Evolutionary conservation across 441 rosid genomes (phyloP).

Genomic region (Hura crepitans): DNA sequence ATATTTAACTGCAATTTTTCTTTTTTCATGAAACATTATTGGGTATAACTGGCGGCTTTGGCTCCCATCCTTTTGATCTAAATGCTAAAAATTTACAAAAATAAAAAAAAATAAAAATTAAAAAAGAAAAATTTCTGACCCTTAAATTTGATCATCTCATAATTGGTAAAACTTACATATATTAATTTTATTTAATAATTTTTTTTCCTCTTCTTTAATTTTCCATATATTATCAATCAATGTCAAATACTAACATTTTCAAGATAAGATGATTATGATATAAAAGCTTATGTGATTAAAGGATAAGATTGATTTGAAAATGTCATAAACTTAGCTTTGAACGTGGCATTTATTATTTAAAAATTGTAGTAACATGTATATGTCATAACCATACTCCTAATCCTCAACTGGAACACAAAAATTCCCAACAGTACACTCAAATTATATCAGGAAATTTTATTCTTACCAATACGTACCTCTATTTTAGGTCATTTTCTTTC

Average conservation of each 20-base stretch:
- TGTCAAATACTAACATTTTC: not conserved
- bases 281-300: not conserved
- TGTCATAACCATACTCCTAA: constrained; percentile 1
- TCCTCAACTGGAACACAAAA: not conserved
- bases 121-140: no score
- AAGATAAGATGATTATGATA: not conserved
- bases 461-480: constrained; percentile 29
- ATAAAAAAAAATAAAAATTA: no score
- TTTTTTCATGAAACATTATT: no score
- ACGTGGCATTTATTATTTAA: not conserved
- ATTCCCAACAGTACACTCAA: constrained; percentile 1
- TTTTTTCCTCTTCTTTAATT: not conserved
- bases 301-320: constrained; percentile 1
- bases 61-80: no score
- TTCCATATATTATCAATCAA: not conserved
- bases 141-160: no score
- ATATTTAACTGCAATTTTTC: no score
- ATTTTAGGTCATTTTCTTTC: constrained; percentile 14
- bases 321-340: not conserved
- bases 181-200: not conserved
- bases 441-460: not conserved
- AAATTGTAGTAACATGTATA: not conserved
- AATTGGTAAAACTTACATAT: no score
- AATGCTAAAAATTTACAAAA: no score
- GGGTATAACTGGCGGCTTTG: no score